Evolutionary conservation across 345 rosid species (phyloP), one percentile per base, ranked within the genome.

Genomic region (Garcia nutans): DNA sequence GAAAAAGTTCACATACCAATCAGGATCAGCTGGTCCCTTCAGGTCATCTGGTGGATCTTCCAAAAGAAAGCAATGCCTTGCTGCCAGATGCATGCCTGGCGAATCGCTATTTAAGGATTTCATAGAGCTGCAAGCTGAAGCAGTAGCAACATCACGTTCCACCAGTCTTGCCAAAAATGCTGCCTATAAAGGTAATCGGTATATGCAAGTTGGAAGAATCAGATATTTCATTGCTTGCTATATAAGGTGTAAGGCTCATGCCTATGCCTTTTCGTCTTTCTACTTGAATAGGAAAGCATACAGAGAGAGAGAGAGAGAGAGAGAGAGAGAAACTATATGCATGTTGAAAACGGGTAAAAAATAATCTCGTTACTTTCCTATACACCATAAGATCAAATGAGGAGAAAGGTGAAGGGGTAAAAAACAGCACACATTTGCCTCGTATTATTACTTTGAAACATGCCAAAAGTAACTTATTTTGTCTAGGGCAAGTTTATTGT

Each of bases 61-160:
- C 87, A 96, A 87, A 76, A 92, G 73, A 86, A 88, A 92, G 86
- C 97, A 93, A 78, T 96, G 96, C 82, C 86, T 88, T 78, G 92
- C 78, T 71, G 96, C 97, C 82, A 96, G 89, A 83, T 83, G 87
- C 84, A 89, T 12, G 49, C 91, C 90, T 56, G 90, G 83, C 71
- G 95, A 85, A 74, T 79, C 87, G 68, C 86, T 70, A 68, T 85
- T 79, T 56, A 87, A 64, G 5, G 92, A 87, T 85, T 93, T 96
- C 74, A 92, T 78, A 74, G 98, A 88, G 80, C 80, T 76, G 64
- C 82, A 84, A 33, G 96, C 88, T 33, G 94, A 88, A 77, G 95
- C 98, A 77, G 91, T 85, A 70, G 93, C 93, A 77, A 87, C 78
- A 67, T 89, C 90, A 72, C 90, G 84, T 71, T 87, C 92, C 56